A percentile compares a stretch with the other conserved stretches of the same genome.
These are phyloP conservation scores for Cyberlindnera petersonii DNA, from an alignment of 805 yeast species.

Conservation along the genomic window DNA sequence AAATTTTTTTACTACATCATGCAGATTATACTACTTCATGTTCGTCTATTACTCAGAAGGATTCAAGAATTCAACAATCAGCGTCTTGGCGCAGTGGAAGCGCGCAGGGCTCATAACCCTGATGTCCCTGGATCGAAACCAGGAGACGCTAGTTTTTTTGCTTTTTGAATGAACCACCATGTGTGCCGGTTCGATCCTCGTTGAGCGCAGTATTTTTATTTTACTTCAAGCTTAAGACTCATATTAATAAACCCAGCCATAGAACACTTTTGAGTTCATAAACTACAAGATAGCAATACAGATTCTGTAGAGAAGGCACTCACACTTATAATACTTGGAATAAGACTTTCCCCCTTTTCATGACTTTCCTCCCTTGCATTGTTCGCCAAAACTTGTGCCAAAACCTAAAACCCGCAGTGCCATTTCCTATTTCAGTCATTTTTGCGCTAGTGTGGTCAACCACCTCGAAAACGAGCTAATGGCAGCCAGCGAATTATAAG, in stretches of 20 bases:
- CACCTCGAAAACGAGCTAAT: constrained; percentile 18
- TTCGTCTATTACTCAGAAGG: background rate
- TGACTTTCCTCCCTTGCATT: background rate
- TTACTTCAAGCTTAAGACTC: too few relatives aligned
- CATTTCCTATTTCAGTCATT: background rate
- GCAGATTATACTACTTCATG: too few relatives aligned
- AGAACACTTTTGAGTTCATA: too few relatives aligned
- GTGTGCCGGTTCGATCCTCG: too few relatives aligned
- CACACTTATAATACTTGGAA: too few relatives aligned
- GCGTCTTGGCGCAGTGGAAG: constrained; percentile 99
- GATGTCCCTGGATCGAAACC: constrained; percentile 97
- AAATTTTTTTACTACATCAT: too few relatives aligned
- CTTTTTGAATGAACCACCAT: too few relatives aligned
- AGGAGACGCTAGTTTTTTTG: constrained; percentile 72
- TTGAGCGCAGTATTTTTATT: too few relatives aligned
- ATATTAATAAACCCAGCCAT: too few relatives aligned
- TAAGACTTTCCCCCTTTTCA: background rate
- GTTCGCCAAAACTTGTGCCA: background rate
- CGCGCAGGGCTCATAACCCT: constrained; percentile 99
- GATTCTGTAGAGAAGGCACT: too few relatives aligned
- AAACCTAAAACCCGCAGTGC: background rate
- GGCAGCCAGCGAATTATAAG: constrained; percentile 14
- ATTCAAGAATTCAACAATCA: constrained; percentile 22
- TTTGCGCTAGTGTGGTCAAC: constrained; percentile 7
- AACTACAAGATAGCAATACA: too few relatives aligned